Percentiles rank a stretch among this genome's conserved stretches.
phyloP scores from a whole-genome alignment of 441 rosid genomes.

The Populus hybrid region DNA sequence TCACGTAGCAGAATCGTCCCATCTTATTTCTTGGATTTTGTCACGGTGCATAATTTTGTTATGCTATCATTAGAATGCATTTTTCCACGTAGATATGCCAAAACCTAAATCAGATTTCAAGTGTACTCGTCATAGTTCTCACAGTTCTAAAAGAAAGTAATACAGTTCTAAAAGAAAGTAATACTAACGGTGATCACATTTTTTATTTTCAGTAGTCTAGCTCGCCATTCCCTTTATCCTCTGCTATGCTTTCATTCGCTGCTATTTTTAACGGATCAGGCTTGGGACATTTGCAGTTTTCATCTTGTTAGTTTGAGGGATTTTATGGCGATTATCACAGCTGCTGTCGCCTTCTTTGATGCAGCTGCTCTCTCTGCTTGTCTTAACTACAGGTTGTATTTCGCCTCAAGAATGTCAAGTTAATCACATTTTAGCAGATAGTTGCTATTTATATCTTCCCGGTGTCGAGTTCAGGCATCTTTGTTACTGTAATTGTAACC shows the following conservation, averaged over 20 bases:
- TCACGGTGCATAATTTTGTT: conserved; percentile 25
- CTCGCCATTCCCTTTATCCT: neutral
- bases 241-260: neutral
- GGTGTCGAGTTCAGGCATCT: no score
- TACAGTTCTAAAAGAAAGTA: neutral
- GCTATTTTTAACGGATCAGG: neutral
- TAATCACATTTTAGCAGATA: no score
- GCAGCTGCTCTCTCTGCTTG: no score
- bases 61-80: conserved; percentile 22
- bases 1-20: neutral
- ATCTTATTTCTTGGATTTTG: conserved; percentile 8
- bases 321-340: no score
- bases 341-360: no score
- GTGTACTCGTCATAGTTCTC: conserved; percentile 7
- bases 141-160: neutral
- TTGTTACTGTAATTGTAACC: no score
- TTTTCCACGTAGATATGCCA: conserved; percentile 22
- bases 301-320: no score
- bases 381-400: no score
- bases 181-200: neutral
- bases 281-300: no score
- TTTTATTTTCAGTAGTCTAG: neutral
- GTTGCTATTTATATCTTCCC: no score
- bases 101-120: neutral
- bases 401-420: no score